phyloP scores from a whole-genome alignment of 805 yeast species.

The Saccharomyces kudriavzevii region DNA sequence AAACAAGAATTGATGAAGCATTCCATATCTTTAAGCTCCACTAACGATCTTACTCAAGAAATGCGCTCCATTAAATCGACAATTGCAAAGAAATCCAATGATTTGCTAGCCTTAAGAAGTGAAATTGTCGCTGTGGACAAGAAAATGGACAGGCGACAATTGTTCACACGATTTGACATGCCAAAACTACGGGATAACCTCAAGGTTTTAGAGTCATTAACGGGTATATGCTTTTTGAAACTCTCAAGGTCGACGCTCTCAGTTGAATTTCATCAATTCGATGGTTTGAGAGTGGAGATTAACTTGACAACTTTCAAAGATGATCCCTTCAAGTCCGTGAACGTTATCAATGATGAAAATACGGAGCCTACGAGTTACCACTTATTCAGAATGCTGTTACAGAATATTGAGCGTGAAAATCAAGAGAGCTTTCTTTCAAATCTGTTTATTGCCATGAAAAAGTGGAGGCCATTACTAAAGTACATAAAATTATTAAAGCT shows the following conservation, averaged over 20 bases:
- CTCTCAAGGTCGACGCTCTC: constrained; percentile 7
- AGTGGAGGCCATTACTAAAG: constrained; percentile 6
- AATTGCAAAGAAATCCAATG: constrained; percentile 1
- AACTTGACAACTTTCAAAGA: neutral
- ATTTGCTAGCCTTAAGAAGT: constrained; percentile 4
- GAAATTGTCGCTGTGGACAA: constrained; percentile 5
- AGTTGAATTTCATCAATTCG: constrained; percentile 1
- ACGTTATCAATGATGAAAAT: neutral
- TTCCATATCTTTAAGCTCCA: constrained; percentile 4
- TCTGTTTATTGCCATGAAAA: constrained; percentile 4
- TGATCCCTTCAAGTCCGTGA: neutral
- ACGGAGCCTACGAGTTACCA: neutral
- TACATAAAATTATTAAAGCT: constrained; percentile 10
- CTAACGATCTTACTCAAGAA: constrained; percentile 4
- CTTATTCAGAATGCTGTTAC: constrained; percentile 1
- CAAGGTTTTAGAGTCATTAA: constrained; percentile 8
- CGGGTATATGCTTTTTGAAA: constrained; percentile 11
- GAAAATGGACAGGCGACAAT: constrained; percentile 1
- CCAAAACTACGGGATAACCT: constrained; percentile 7
- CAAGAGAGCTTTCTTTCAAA: neutral
- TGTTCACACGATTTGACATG: constrained; percentile 8
- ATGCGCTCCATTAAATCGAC: constrained; percentile 1
- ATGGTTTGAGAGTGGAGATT: neutral
- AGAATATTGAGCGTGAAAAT: neutral
- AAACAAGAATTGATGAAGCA: constrained; percentile 10